Percentiles rank a stretch among this genome's conserved stretches.
These are phyloP conservation scores for Endothia cerciana DNA, from an alignment of 2,329 filamentous ascomycete species.

Conservation along the genomic window DNA sequence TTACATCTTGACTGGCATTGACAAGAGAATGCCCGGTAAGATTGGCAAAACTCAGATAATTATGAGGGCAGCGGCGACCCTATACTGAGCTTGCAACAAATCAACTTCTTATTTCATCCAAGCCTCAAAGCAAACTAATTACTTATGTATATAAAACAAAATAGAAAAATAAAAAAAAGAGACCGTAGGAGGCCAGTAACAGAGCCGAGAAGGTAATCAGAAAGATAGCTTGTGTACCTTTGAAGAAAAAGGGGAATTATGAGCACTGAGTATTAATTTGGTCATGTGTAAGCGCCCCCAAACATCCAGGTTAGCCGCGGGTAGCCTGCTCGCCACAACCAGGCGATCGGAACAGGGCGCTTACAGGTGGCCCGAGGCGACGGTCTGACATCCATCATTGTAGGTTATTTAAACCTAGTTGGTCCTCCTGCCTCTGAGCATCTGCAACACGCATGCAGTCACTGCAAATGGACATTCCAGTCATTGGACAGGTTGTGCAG, in stretches of 20 bases:
- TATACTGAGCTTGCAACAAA: neutral
- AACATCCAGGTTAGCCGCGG: neutral
- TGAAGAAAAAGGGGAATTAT: neutral
- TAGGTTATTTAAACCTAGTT: neutral
- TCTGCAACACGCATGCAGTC: neutral
- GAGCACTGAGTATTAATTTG: neutral
- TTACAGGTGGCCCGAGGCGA: neutral
- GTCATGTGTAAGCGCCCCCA: neutral
- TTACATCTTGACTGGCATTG: neutral
- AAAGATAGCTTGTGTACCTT: neutral
- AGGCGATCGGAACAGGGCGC: constrained; percentile 2
- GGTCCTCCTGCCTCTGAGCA: neutral
- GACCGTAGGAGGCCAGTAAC: too few species aligned
- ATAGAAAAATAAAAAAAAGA: neutral
- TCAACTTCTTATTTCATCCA: neutral
- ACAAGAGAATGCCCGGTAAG: neutral
- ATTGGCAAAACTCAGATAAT: neutral
- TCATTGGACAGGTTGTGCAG: neutral
- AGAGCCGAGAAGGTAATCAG: neutral
- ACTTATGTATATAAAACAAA: neutral
- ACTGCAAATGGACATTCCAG: neutral
- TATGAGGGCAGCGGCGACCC: neutral
- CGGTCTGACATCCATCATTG: neutral
- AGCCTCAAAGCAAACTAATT: neutral
- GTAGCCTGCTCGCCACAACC: neutral